phyloP scores from a whole-genome alignment of 768 basidiomycete genomes.

The Kwoniella dejecticola region DNA sequence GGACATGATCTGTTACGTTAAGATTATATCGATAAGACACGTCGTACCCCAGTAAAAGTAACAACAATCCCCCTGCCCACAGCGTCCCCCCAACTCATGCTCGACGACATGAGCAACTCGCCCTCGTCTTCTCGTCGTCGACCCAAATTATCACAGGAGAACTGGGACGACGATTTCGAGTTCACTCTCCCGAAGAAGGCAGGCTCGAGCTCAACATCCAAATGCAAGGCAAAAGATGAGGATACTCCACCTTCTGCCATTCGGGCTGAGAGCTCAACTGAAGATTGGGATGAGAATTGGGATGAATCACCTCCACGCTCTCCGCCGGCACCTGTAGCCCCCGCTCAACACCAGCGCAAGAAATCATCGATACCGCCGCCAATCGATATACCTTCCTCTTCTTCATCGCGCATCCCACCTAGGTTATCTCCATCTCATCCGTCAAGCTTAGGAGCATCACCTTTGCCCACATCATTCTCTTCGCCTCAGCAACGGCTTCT shows the following conservation, averaged over 20 bases:
- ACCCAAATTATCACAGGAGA: constrained; percentile 39
- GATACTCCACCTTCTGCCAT: background rate
- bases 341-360: constrained; percentile 1
- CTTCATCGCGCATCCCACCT: constrained; percentile 1
- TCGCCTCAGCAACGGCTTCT: constrained; percentile 17
- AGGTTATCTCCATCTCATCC: constrained; percentile 12
- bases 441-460: background rate
- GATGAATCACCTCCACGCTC: constrained; percentile 32
- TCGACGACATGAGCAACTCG: constrained; percentile 26
- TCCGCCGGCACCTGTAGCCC: background rate
- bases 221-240: constrained; percentile 12
- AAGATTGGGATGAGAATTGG: constrained; percentile 28
- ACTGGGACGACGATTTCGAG: constrained; percentile 52
- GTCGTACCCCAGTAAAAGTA: no score
- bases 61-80: no score
- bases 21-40: no score
- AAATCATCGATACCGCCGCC: constrained; percentile 23
- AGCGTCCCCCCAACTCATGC: constrained; percentile 10
- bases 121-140: constrained; percentile 13
- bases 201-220: no score
- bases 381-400: constrained; percentile 14
- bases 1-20: no score
- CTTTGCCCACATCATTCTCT: constrained; percentile 13
- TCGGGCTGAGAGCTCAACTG: constrained; percentile 9
- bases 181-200: constrained; percentile 27